Evolutionary conservation across 1,139 yeast species (phyloP), one percentile per base, ranked within the genome.

Genomic region (Yamadazyma siamensis): DNA sequence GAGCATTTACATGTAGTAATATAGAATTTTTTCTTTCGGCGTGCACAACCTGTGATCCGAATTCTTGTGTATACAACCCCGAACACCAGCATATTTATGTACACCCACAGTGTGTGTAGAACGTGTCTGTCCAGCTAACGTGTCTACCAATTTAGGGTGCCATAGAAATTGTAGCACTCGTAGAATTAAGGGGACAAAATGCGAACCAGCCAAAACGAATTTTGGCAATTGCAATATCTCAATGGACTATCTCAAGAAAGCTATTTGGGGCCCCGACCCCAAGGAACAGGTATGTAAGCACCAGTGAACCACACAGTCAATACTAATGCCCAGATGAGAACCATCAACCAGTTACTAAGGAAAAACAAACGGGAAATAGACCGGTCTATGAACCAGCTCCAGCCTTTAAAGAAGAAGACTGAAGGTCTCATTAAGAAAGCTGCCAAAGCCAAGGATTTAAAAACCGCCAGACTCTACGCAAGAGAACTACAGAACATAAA

Each of bases 191-290:
- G n/a, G n/a, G n/a, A n/a, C n/a, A n/a, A n/a, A n/a, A n/a, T n/a
- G n/a, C n/a, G n/a, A n/a, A n/a, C n/a, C n/a, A n/a, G n/a, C n/a
- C n/a, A n/a, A n/a, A n/a, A n/a, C n/a, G n/a, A n/a, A n/a, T n/a
- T n/a, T n/a, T n/a, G n/a, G n/a, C n/a, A n/a, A n/a, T n/a, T n/a
- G n/a, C n/a, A n/a, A n/a, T n/a, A n/a, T 18, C 7, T 18, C 20
- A 18, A 35, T 35, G 39, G 39, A 35, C 22, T 77, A 65, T 49
- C 59, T 89, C 26, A 88, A 86, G 61, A 79, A 80, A 52, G 85
- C 89, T 7, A 79, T 89, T 31, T 89, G 94, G 80, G 98, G 97
- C 2, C 96, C 96, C 0, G 96, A 88, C 54, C 95, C 96, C 27
- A 81, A 81, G 49, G 97, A 91, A 50, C 96, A 87, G 48, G 77